phyloP scores from a whole-genome alignment of 2,329 filamentous ascomycete species.

The Trichoderma sp. region DNA sequence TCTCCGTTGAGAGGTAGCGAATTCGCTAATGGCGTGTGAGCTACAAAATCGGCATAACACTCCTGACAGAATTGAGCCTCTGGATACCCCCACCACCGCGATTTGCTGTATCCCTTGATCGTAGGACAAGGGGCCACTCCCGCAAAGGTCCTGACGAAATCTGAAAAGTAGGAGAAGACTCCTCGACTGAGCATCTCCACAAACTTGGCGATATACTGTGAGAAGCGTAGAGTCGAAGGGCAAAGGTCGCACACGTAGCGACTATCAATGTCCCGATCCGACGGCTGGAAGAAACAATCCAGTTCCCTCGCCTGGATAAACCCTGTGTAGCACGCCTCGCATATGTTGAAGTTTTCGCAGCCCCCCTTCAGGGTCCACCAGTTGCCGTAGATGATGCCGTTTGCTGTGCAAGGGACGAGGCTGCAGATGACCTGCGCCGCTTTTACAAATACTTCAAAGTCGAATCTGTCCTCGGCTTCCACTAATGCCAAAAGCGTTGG shows the following conservation, averaged over 20 bases:
- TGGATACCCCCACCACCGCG: slow-evolving; percentile 36
- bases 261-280: slow-evolving; percentile 18
- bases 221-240: slow-evolving; percentile 26
- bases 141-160: slow-evolving; percentile 31
- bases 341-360: slow-evolving; percentile 28
- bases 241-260: slow-evolving; percentile 33
- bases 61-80: slow-evolving; percentile 34
- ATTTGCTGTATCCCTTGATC: slow-evolving; percentile 24
- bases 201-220: slow-evolving; percentile 26
- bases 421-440: slow-evolving; percentile 25
- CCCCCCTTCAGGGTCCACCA: slow-evolving; percentile 33
- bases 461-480: slow-evolving; percentile 23
- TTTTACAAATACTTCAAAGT: slow-evolving; percentile 29
- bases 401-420: slow-evolving; percentile 27
- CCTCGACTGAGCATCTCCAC: slow-evolving; percentile 32
- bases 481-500: slow-evolving; percentile 27
- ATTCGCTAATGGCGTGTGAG: slow-evolving; percentile 27
- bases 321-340: slow-evolving; percentile 34
- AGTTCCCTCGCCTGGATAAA: slow-evolving; percentile 29
- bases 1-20: slow-evolving; percentile 28
- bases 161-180: slow-evolving; percentile 29
- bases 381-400: slow-evolving; percentile 31
- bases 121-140: slow-evolving; percentile 29
- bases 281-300: slow-evolving; percentile 29
- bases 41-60: slow-evolving; percentile 34